A percentile compares a stretch with the other conserved stretches of the same genome.
Evolutionary conservation across 148 eudicot species (phyloP).

Genomic region (Gaultheria prostrata): DNA sequence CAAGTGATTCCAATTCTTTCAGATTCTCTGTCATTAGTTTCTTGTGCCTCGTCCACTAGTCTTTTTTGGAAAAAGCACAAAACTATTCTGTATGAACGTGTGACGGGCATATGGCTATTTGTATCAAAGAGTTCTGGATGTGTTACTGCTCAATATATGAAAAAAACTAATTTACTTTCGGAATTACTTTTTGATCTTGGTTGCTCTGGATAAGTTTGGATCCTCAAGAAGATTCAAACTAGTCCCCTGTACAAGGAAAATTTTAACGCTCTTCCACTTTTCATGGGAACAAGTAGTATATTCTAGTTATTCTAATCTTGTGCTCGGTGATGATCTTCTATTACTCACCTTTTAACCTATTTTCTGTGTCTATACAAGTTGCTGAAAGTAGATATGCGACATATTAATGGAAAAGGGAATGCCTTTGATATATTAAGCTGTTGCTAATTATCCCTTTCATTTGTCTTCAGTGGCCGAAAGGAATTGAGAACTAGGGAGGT

Average conservation of each 20-base stretch:
- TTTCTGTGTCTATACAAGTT: not conserved
- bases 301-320: not conserved
- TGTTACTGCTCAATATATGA: not conserved
- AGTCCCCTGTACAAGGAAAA: not conserved
- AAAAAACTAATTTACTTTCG: not conserved
- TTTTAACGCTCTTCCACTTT: not conserved
- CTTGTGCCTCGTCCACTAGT: not conserved
- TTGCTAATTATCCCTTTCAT: constrained; percentile 6
- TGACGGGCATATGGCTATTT: not conserved
- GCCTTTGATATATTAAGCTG: not conserved
- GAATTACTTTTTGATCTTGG: not conserved
- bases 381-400: not conserved
- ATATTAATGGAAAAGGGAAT: not conserved
- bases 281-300: not conserved
- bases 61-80: not conserved
- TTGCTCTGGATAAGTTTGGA: not conserved
- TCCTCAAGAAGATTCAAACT: not conserved
- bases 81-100: not conserved
- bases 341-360: not conserved
- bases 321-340: not conserved
- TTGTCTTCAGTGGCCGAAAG: constrained; percentile 50
- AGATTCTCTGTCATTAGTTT: not conserved
- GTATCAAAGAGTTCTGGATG: not conserved
- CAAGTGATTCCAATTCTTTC: not conserved
- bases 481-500: constrained; percentile 51